phyloP scores from a whole-genome alignment of 345 rosid genomes.

The Brassica cretica region DNA sequence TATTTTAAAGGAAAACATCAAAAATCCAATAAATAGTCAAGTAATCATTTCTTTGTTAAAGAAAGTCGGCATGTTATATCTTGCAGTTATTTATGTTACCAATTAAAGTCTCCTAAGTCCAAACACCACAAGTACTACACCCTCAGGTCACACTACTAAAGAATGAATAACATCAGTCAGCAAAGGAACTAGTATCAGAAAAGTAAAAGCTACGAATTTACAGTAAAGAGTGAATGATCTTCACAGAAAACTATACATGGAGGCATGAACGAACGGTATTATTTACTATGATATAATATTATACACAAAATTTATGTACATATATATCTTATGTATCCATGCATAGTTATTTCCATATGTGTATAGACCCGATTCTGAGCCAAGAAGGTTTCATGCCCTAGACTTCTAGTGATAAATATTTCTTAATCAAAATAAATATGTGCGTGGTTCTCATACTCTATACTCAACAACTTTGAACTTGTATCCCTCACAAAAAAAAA shows the following conservation, averaged over 20 bases:
- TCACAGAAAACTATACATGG: conserved; percentile 27
- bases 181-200: conserved; percentile 7
- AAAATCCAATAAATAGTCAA: not conserved
- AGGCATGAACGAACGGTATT: not conserved
- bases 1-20: not conserved
- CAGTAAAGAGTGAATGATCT: conserved; percentile 37
- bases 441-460: too few species aligned
- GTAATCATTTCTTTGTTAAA: not conserved
- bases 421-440: too few species aligned
- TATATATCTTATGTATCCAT: not conserved
- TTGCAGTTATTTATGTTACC: not conserved
- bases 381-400: not conserved
- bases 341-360: not conserved
- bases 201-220: conserved; percentile 38
- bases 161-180: not conserved
- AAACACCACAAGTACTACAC: not conserved
- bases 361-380: not conserved
- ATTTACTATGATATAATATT: not conserved
- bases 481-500: too few species aligned
- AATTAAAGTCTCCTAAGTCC: not conserved
- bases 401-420: not conserved
- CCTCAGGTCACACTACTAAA: not conserved
- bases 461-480: too few species aligned
- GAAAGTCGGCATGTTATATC: not conserved
- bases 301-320: not conserved